Evolutionary conservation across 176 grass and related monocot species (phyloP).

Genomic region (Olyra latifolia): DNA sequence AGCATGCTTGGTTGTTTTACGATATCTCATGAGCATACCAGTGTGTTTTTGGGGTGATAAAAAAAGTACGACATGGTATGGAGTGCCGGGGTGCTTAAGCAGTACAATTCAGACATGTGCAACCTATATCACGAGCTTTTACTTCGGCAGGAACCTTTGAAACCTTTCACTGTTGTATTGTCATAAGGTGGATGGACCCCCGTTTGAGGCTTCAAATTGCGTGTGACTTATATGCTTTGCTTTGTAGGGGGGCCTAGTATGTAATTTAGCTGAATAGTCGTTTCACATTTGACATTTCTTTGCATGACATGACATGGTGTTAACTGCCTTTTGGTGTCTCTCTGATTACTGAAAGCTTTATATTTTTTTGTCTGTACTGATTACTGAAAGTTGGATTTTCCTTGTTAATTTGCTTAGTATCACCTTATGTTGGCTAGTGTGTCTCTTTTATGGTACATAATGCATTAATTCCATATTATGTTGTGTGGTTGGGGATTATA

Average conservation of each 20-base stretch:
- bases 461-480: not conserved
- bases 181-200: not conserved
- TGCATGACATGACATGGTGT: not conserved
- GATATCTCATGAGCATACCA: not conserved
- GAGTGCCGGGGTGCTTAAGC: not conserved
- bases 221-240: not conserved
- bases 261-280: not conserved
- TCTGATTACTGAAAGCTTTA: not conserved
- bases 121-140: not conserved
- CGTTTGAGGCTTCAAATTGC: not conserved
- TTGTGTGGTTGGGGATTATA: not conserved
- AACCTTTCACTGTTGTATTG: not conserved
- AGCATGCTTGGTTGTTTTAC: not conserved
- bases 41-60: not conserved
- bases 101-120: not conserved
- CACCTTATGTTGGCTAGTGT: not conserved
- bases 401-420: slow-evolving; percentile 15
- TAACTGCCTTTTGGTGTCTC: not conserved
- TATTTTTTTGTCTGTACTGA: not conserved
- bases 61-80: not conserved
- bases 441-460: not conserved
- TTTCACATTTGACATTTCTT: not conserved
- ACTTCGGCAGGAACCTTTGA: not conserved
- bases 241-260: not conserved
- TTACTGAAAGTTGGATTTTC: not conserved